These are phyloP conservation scores for Anethum foeniculum DNA, from an alignment of 140 eudicot species.

Conservation along the genomic window DNA sequence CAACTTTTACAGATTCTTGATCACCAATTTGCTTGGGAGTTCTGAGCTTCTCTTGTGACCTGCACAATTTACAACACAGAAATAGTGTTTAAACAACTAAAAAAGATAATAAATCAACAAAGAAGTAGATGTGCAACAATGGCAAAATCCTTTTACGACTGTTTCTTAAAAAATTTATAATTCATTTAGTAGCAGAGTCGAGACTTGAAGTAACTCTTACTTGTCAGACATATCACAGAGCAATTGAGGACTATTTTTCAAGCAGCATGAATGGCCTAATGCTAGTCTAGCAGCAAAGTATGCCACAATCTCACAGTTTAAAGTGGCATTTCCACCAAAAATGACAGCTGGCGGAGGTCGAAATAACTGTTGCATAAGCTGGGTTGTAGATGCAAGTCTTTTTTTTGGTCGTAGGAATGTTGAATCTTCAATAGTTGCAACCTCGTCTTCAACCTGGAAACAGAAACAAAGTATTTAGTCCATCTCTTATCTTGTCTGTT, in stretches of 20 bases:
- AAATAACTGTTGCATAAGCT: slow-evolving; percentile 70
- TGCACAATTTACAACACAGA: slow-evolving; percentile 18
- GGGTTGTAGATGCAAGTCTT: slow-evolving; percentile 52
- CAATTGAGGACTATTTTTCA: slow-evolving; percentile 22
- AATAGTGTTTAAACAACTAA: background rate
- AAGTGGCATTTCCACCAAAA: slow-evolving; percentile 43
- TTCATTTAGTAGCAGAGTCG: background rate
- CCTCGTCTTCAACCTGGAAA: slow-evolving; percentile 34
- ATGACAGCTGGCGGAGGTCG: slow-evolving; percentile 47
- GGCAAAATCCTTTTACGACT: background rate
- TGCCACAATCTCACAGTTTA: slow-evolving; percentile 35
- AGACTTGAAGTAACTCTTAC: slow-evolving; percentile 29
- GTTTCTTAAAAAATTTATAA: background rate
- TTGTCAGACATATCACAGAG: slow-evolving; percentile 17
- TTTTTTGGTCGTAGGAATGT: slow-evolving; percentile 29
- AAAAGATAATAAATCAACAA: background rate
- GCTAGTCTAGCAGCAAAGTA: slow-evolving; percentile 54
- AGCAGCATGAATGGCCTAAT: slow-evolving; percentile 56
- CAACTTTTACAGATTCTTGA: slow-evolving; percentile 29
- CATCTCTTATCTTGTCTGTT: background rate
- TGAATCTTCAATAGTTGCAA: slow-evolving; percentile 17
- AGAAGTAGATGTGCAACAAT: background rate
- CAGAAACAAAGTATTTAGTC: slow-evolving; percentile 5
- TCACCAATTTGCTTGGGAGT: slow-evolving; percentile 28
- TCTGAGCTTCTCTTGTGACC: slow-evolving; percentile 31